A percentile compares a stretch with the other conserved stretches of the same genome.
These are phyloP conservation scores for Ensete glaucum DNA, from an alignment of 176 grass and related monocot species.

Conservation along the genomic window DNA sequence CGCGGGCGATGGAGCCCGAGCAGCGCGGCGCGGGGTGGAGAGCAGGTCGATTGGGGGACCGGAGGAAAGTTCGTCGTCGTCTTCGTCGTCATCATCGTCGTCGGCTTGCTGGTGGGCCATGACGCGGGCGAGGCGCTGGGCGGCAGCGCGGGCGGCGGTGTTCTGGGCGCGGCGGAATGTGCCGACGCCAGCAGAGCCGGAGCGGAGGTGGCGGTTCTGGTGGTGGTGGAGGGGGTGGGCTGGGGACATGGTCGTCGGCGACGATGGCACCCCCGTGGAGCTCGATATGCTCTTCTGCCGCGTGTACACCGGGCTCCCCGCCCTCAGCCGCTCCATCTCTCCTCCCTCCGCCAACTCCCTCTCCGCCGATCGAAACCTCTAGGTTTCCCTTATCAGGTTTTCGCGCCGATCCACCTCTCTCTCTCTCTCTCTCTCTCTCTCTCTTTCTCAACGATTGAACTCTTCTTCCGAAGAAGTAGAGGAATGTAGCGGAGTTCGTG, in stretches of 20 bases:
- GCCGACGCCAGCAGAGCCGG: constrained; percentile 29
- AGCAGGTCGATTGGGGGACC: constrained; percentile 29
- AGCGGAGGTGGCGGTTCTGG: constrained; percentile 17
- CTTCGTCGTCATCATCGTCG: constrained; percentile 25
- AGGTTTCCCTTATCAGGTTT: neutral
- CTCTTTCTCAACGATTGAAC: neutral
- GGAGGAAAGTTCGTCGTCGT: constrained; percentile 17
- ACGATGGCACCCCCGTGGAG: neutral
- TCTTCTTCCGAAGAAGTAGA: too few relatives aligned
- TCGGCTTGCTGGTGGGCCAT: constrained; percentile 41
- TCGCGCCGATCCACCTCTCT: neutral
- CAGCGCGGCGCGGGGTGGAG: constrained; percentile 41
- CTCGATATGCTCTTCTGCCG: constrained; percentile 34
- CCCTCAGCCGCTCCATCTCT: neutral
- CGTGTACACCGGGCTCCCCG: neutral
- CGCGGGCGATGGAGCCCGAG: constrained; percentile 58
- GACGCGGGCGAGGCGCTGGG: constrained; percentile 81
- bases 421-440: neutral
- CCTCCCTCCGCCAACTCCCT: neutral
- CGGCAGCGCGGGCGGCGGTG: constrained; percentile 62
- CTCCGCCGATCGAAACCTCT: neutral
- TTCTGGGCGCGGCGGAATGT: constrained; percentile 34
- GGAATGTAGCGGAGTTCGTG: too few relatives aligned
- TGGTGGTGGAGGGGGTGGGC: neutral
- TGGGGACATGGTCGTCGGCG: constrained; percentile 45